phyloP scores from a whole-genome alignment of 2,329 filamentous ascomycete genomes.

The Ophiostoma populinum region DNA sequence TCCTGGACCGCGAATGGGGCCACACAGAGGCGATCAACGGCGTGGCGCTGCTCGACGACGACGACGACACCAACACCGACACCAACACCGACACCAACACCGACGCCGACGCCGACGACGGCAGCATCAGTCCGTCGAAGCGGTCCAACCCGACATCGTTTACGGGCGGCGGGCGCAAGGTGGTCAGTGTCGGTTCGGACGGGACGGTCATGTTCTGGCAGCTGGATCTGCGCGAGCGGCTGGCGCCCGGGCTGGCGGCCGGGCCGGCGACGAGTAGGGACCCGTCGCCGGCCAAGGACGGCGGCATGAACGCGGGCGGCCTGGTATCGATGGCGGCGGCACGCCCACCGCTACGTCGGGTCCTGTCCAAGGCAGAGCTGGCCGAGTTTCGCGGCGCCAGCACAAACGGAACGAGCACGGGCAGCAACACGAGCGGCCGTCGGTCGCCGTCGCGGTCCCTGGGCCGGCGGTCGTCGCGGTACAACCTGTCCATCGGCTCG shows the following conservation, averaged over 20 bases:
- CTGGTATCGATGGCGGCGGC: conserved; percentile 24
- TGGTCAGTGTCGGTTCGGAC: conserved; percentile 63
- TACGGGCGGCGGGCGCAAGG: conserved; percentile 25
- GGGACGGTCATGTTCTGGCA: conserved; percentile 72
- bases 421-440: conserved; percentile 19
- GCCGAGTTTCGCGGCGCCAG: conserved; percentile 54
- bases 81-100: no score
- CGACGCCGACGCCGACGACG: background rate
- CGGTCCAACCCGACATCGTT: background rate
- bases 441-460: conserved; percentile 38
- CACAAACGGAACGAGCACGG: conserved; percentile 14
- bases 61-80: no score
- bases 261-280: no score
- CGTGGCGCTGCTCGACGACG: conserved; percentile 50
- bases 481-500: conserved; percentile 21
- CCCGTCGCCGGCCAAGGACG: conserved; percentile 32
- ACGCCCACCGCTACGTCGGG: conserved; percentile 62
- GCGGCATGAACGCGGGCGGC: conserved; percentile 15
- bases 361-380: conserved; percentile 74
- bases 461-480: conserved; percentile 35
- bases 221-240: conserved; percentile 31
- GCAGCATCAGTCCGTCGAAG: conserved; percentile 1
- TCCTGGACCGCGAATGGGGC: conserved; percentile 82
- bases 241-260: conserved; percentile 15
- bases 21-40: conserved; percentile 90